Evolutionary conservation across 2,329 filamentous ascomycete species (phyloP).

Genomic region (Fusarium longipes): DNA sequence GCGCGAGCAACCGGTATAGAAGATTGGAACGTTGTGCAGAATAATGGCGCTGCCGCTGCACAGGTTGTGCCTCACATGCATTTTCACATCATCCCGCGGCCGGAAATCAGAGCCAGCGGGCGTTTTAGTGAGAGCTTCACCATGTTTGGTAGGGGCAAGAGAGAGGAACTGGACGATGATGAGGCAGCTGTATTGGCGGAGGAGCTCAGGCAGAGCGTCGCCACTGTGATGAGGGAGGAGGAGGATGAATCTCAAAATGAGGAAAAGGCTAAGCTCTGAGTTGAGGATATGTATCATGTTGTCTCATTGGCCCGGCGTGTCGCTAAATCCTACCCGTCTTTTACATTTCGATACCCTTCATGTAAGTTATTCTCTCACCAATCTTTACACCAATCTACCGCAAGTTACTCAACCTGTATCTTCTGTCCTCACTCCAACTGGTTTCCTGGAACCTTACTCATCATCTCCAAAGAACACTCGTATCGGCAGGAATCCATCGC

Average conservation of each 20-base stretch:
- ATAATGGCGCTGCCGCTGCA: conserved; percentile 88
- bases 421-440: background rate
- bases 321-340: background rate
- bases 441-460: conserved; percentile 62
- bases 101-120: conserved; percentile 69
- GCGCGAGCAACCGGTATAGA: conserved; percentile 74
- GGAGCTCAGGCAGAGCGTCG: conserved; percentile 63
- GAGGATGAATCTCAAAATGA: conserved; percentile 31
- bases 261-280: conserved; percentile 53
- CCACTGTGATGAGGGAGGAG: conserved; percentile 58
- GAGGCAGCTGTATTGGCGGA: conserved; percentile 72
- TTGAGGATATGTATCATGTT: conserved; percentile 10
- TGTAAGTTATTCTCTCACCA: conserved; percentile 4
- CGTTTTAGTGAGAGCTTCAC: conserved; percentile 74
- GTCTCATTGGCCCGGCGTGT: conserved; percentile 16
- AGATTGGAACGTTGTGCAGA: conserved; percentile 98
- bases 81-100: conserved; percentile 92
- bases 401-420: background rate
- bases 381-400: background rate
- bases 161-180: conserved; percentile 81
- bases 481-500: conserved; percentile 77
- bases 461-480: conserved; percentile 88
- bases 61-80: conserved; percentile 95
- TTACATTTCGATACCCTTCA: conserved; percentile 20
- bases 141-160: conserved; percentile 81